Conservation (phyloP, 2,329 filamentous ascomycete species). For the Penicillium brasilianum region DNA sequence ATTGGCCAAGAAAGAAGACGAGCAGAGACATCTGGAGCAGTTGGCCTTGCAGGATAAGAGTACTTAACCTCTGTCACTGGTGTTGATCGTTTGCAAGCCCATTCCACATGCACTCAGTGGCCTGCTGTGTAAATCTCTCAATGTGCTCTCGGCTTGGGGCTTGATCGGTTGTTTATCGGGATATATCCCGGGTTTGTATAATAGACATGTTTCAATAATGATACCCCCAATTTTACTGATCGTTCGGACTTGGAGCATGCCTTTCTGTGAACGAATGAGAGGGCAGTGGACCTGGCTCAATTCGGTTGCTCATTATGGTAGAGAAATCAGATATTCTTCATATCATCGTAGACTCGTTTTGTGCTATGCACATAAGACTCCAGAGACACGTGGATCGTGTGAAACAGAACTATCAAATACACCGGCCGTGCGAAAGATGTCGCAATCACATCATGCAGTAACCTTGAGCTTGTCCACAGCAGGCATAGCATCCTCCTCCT, state of each 20-base stretch:
- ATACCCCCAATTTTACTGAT: constrained; percentile 1
- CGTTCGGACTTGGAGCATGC: not conserved
- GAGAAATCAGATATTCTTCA: not conserved
- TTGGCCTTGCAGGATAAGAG: not conserved
- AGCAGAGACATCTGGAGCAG: constrained; percentile 11
- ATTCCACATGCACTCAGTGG: not conserved
- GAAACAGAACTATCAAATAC: constrained; percentile 2
- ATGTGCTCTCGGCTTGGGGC: not conserved
- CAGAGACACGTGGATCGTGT: constrained; percentile 3
- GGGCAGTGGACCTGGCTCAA: not conserved
- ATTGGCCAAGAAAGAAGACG: constrained; percentile 40
- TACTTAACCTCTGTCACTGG: not conserved
- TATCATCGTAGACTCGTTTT: constrained; percentile 6
- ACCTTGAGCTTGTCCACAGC: constrained; percentile 74
- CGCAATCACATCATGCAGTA: constrained; percentile 52
- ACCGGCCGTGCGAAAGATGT: constrained; percentile 20
- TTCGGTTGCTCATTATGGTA: not conserved
- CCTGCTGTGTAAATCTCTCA: not conserved
- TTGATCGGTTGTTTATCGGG: not conserved
- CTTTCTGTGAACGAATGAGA: not conserved
- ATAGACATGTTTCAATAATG: constrained; percentile 1
- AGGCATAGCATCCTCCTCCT: constrained; percentile 65
- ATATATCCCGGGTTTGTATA: not conserved
- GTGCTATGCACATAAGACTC: constrained; percentile 11
- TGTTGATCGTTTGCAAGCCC: not conserved